Evolutionary conservation across 2,329 filamentous ascomycete species (phyloP).

Genomic region (Ceratocystis lukuohia): DNA sequence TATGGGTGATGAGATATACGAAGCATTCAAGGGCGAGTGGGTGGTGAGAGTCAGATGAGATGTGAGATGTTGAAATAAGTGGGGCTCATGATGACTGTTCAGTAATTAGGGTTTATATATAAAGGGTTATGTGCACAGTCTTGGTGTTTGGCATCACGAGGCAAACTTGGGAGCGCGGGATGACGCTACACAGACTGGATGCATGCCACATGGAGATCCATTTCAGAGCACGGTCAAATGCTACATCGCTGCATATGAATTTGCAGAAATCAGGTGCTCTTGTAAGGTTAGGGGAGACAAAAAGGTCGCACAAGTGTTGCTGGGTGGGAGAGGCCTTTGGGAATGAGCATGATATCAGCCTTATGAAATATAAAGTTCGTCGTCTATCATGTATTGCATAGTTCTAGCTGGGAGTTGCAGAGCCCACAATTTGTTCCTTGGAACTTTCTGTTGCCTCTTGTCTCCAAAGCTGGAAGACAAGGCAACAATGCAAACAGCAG

Average conservation of each 20-base stretch:
- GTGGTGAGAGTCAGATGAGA: not conserved
- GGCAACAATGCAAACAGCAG: not conserved
- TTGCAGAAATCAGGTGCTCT: not conserved
- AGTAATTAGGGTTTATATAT: not conserved
- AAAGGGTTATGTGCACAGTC: not conserved
- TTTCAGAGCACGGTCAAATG: not conserved
- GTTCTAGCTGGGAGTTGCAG: not conserved
- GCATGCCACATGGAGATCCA: not conserved
- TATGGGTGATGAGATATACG: not conserved
- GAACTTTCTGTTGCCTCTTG: not conserved
- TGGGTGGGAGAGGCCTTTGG: not conserved
- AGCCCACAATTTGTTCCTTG: not conserved
- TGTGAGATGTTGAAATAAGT: not conserved
- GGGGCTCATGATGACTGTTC: slow-evolving; percentile 2
- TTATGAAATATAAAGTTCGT: not conserved
- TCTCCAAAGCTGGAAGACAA: not conserved
- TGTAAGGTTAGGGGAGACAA: not conserved
- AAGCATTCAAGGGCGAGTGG: not conserved
- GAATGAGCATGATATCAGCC: not conserved
- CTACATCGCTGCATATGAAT: not conserved
- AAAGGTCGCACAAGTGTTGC: not conserved
- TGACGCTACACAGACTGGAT: not conserved
- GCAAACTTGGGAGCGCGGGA: not conserved
- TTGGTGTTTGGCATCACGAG: not conserved
- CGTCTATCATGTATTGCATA: not conserved